Percentiles rank a stretch among this genome's conserved stretches.
Evolutionary conservation across 345 rosid species (phyloP).

Genomic region (Citrus australasica): DNA sequence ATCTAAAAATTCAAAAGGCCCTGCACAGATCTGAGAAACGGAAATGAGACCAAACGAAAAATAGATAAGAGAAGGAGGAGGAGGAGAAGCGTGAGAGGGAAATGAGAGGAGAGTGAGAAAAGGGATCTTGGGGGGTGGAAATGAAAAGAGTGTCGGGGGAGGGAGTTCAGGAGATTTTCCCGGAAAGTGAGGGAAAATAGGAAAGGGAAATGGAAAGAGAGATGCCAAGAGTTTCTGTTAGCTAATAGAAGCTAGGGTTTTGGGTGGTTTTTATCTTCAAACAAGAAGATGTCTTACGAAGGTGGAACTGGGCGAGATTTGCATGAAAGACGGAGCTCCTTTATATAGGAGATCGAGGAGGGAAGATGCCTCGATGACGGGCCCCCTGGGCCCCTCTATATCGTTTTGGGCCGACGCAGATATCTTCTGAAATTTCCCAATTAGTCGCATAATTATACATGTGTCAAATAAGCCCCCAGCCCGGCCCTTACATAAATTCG

Average conservation of each 20-base stretch:
- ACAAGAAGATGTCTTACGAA: conserved; percentile 19
- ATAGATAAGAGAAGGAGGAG: too few relatives aligned
- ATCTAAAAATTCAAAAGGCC: conserved; percentile 13
- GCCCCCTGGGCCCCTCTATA: conserved; percentile 17
- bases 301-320: conserved; percentile 55
- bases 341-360: conserved; percentile 44
- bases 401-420: conserved; percentile 7
- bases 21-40: conserved; percentile 40
- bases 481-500: too few relatives aligned
- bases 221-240: not conserved
- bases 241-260: not conserved
- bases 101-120: too few relatives aligned
- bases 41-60: not conserved
- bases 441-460: too few relatives aligned
- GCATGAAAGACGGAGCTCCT: conserved; percentile 28
- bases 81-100: not conserved
- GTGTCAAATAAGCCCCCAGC: too few relatives aligned
- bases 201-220: not conserved
- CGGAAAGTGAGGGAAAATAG: conserved; percentile 19
- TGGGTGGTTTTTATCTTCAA: not conserved
- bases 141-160: too few relatives aligned
- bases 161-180: conserved; percentile 9
- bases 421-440: not conserved
- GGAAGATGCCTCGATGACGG: not conserved
- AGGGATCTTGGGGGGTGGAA: not conserved